Percentiles rank a stretch among this genome's conserved stretches.
Conservation (phyloP, 1,139 yeast species). For the Kodamaea alishanica region DNA sequence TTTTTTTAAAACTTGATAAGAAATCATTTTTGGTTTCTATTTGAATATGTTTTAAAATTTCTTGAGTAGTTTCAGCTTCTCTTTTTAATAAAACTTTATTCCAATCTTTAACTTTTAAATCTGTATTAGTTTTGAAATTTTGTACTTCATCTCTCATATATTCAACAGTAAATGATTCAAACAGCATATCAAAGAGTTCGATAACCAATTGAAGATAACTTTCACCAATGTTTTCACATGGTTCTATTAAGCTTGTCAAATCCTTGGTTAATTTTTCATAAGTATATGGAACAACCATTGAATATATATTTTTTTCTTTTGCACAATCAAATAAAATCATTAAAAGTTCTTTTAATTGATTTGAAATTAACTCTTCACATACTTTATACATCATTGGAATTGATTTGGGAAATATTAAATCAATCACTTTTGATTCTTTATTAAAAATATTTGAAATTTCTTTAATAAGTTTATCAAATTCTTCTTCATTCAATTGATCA, state of each 20-base stretch:
- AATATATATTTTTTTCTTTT: conserved; percentile 25
- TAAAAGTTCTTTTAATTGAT: conserved; percentile 38
- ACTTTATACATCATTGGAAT: conserved; percentile 50
- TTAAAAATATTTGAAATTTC: conserved; percentile 34
- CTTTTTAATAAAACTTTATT: conserved; percentile 30
- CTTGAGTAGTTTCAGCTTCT: conserved; percentile 41
- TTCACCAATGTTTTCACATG: conserved; percentile 34
- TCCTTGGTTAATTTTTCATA: conserved; percentile 27
- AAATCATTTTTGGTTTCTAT: conserved; percentile 44
- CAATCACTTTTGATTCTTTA: conserved; percentile 34
- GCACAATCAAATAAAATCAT: conserved; percentile 29
- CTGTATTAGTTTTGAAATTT: conserved; percentile 26
- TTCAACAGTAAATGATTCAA: conserved; percentile 46
- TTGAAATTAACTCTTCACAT: conserved; percentile 43
- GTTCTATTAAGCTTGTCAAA: conserved; percentile 25
- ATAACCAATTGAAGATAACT: conserved; percentile 28
- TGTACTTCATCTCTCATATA: conserved; percentile 46
- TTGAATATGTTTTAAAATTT: conserved; percentile 38
- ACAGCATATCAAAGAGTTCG: conserved; percentile 48
- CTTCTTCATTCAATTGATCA: conserved; percentile 12
- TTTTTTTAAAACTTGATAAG: conserved; percentile 59
- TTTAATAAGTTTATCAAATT: conserved; percentile 22
- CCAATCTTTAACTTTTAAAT: conserved; percentile 32
- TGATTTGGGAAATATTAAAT: conserved; percentile 36
- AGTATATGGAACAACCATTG: conserved; percentile 30